Percentiles rank a stretch among this genome's conserved stretches.
These are phyloP conservation scores for Fusarium sp. DNA, from an alignment of 2,329 filamentous ascomycete genomes.

Conservation along the genomic window DNA sequence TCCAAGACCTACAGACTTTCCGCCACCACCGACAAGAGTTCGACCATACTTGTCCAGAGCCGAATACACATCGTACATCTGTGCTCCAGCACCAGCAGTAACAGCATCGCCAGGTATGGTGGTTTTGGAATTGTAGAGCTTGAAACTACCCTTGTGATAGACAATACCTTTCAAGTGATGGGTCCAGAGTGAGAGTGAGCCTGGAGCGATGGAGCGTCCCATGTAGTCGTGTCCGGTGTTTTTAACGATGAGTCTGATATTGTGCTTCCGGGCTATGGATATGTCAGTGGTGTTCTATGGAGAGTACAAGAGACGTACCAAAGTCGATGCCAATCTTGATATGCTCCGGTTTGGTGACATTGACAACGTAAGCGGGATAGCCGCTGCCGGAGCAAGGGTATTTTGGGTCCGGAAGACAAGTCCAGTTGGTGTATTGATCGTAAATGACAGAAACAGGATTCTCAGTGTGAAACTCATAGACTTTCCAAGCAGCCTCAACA, in stretches of 20 bases:
- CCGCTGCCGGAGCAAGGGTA: constrained; percentile 50
- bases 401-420: constrained; percentile 58
- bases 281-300: not conserved
- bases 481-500: constrained; percentile 42
- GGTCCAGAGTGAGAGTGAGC: constrained; percentile 65
- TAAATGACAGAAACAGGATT: constrained; percentile 50
- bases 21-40: constrained; percentile 65
- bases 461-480: constrained; percentile 45
- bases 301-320: constrained; percentile 43
- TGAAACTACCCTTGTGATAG: constrained; percentile 55
- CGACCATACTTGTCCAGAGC: constrained; percentile 58
- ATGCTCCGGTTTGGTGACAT: constrained; percentile 50
- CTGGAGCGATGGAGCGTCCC: constrained; percentile 59
- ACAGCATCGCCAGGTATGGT: constrained; percentile 61
- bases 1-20: constrained; percentile 66
- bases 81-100: constrained; percentile 64
- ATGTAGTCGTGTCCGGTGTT: constrained; percentile 57
- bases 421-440: constrained; percentile 61
- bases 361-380: constrained; percentile 53
- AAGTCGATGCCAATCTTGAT: constrained; percentile 55
- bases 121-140: constrained; percentile 54
- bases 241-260: constrained; percentile 57
- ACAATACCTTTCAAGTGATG: constrained; percentile 57
- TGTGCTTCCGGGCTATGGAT: constrained; percentile 52
- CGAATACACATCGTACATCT: constrained; percentile 61